phyloP scores from a whole-genome alignment of 73 alveolate genomes.

The Halteria grandinella region DNA sequence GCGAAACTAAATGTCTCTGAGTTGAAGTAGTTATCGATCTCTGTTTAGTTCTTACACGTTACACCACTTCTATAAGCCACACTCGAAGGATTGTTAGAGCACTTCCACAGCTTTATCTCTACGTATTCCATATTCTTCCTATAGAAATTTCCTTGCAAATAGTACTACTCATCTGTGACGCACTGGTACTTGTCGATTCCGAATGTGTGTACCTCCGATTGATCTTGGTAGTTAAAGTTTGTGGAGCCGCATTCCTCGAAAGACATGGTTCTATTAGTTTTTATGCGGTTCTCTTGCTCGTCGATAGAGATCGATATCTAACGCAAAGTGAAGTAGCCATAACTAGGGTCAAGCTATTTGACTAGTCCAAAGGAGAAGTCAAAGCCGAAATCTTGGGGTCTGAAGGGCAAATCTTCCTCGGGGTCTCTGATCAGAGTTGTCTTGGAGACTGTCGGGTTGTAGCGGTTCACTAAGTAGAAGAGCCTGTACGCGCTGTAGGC shows the following conservation, averaged over 20 bases:
- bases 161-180: not conserved
- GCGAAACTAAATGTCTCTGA: constrained; percentile 4
- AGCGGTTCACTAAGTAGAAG: not conserved
- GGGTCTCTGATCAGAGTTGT: not conserved
- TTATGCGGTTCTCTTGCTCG: not conserved
- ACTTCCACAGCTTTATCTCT: constrained; percentile 8
- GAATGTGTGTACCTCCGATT: not conserved
- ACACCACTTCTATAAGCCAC: too few species aligned
- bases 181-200: constrained; percentile 16
- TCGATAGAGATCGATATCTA: not conserved
- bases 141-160: constrained; percentile 19
- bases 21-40: not conserved
- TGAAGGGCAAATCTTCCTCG: not conserved
- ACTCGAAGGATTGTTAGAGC: constrained; percentile 13
- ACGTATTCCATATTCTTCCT: not conserved
- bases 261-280: not conserved
- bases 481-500: not conserved
- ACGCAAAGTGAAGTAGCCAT: not conserved
- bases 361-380: constrained; percentile 43
- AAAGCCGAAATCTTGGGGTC: constrained; percentile 6
- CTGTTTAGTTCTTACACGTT: not conserved
- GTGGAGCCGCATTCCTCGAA: not conserved
- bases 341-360: not conserved
- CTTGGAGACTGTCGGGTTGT: not conserved
- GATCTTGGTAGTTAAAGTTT: not conserved